These are phyloP conservation scores for Pezicula radicicola DNA, from an alignment of 2,329 filamentous ascomycete genomes.

Conservation along the genomic window DNA sequence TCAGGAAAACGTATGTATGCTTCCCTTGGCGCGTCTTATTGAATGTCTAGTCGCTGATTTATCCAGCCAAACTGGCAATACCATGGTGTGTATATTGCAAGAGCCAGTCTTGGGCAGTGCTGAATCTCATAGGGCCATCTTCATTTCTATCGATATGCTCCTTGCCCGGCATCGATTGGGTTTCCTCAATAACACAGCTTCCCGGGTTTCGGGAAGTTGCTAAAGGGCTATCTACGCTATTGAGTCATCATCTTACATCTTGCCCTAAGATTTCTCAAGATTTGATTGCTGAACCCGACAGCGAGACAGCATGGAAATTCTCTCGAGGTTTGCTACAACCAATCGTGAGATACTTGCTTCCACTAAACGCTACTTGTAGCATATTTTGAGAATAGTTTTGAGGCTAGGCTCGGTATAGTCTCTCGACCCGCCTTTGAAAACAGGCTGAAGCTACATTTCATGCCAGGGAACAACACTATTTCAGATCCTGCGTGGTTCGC, in stretches of 20 bases:
- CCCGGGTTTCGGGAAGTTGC: background rate
- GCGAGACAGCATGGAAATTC: background rate
- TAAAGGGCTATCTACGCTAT: background rate
- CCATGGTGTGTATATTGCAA: background rate
- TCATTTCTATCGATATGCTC: constrained; percentile 5
- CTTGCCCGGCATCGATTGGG: constrained; percentile 1
- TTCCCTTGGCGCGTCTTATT: background rate
- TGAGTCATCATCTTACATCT: background rate
- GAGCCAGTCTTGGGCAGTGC: background rate
- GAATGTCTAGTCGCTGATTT: background rate
- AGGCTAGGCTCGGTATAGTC: background rate
- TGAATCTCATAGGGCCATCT: background rate
- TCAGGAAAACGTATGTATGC: background rate
- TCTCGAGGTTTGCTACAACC: background rate
- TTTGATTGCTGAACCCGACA: background rate
- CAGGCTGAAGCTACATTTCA: background rate
- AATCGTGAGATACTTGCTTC: background rate
- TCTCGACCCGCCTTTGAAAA: constrained; percentile 3
- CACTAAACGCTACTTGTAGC: background rate
- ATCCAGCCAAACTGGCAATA: constrained; percentile 1
- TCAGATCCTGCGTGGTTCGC: constrained; percentile 1
- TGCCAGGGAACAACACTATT: background rate
- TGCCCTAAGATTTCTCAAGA: background rate
- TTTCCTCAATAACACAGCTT: background rate
- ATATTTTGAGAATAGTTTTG: constrained; percentile 1